Percentiles rank a stretch among this genome's conserved stretches.
Conservation (phyloP, 2,329 filamentous ascomycete species). For the Pyricularia pennisetigena region DNA sequence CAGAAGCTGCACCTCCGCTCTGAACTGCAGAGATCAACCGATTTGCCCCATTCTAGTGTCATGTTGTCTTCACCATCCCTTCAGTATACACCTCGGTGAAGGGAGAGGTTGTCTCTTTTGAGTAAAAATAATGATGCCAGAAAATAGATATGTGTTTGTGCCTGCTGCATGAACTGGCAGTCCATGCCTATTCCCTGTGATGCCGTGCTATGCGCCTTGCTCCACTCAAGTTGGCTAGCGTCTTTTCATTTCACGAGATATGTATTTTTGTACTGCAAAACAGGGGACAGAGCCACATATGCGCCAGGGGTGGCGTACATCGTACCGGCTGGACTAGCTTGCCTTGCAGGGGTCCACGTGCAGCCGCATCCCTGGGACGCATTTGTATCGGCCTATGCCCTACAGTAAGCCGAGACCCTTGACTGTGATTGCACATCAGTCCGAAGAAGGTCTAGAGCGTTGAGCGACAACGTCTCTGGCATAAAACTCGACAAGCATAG, state of each 20-base stretch:
- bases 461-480: slow-evolving; percentile 70
- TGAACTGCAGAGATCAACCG: background rate
- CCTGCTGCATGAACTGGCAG: background rate
- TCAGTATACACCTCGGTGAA: background rate
- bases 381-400: background rate
- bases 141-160: background rate
- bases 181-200: too few species aligned
- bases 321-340: background rate
- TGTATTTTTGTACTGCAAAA: background rate
- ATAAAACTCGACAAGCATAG: slow-evolving; percentile 98
- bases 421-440: background rate
- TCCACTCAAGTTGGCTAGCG: background rate
- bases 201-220: background rate
- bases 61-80: background rate
- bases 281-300: background rate
- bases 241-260: background rate
- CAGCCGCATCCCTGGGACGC: background rate
- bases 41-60: background rate
- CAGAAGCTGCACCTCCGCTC: background rate
- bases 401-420: background rate
- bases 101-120: too few species aligned
- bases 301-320: background rate
- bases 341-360: background rate
- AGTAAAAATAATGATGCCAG: background rate
- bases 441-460: slow-evolving; percentile 11